These are phyloP conservation scores for Pestalotiopsis sp. DNA, from an alignment of 2,329 filamentous ascomycete species.

Conservation along the genomic window DNA sequence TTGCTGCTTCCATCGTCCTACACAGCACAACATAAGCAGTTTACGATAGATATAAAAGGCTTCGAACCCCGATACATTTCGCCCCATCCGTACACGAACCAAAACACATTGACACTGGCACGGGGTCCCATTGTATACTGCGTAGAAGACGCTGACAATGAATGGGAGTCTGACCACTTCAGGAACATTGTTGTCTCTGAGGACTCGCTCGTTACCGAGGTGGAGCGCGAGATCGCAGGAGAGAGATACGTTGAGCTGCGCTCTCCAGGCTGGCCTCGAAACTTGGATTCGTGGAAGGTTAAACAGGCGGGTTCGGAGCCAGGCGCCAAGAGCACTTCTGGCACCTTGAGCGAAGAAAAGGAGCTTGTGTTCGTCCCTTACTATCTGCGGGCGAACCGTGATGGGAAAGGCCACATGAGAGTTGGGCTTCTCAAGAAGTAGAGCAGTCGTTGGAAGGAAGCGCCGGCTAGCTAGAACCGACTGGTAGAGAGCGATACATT, in stretches of 20 bases:
- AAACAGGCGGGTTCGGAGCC: slow-evolving; percentile 17
- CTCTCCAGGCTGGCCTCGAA: background rate
- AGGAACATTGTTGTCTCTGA: slow-evolving; percentile 40
- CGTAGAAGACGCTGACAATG: slow-evolving; percentile 60
- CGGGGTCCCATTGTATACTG: slow-evolving; percentile 64
- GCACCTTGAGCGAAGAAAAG: slow-evolving; percentile 8
- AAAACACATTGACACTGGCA: slow-evolving; percentile 55
- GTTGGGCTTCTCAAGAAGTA: slow-evolving; percentile 39
- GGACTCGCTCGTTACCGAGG: slow-evolving; percentile 21
- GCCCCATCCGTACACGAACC: slow-evolving; percentile 59
- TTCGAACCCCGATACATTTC: slow-evolving; percentile 51
- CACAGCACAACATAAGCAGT: slow-evolving; percentile 29
- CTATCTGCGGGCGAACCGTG: slow-evolving; percentile 56
- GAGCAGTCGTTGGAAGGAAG: background rate
- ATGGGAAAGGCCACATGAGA: slow-evolving; percentile 56
- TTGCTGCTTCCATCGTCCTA: background rate
- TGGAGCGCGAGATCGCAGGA: slow-evolving; percentile 23
- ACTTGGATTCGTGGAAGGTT: slow-evolving; percentile 13
- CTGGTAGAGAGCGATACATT: too few relatives aligned
- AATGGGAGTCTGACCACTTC: slow-evolving; percentile 59
- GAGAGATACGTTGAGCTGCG: slow-evolving; percentile 31
- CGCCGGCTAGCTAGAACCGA: background rate
- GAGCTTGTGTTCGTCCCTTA: slow-evolving; percentile 57
- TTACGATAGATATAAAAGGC: slow-evolving; percentile 46
- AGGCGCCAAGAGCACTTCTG: background rate